Evolutionary conservation across 148 eudicot genomes (phyloP).

Genomic region (Cornus suecica): DNA sequence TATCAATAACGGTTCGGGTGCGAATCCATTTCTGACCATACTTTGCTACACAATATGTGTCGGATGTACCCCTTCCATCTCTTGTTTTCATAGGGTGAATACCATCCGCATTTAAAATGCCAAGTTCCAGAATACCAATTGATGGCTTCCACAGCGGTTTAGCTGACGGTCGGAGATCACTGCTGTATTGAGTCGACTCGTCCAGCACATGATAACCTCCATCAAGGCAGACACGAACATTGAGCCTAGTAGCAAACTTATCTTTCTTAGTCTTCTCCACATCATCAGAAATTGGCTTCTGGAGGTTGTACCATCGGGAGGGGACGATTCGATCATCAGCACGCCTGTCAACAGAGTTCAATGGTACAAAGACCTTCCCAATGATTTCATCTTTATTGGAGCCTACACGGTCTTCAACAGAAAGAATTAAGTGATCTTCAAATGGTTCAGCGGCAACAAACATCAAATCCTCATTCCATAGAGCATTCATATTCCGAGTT

Average conservation of each 20-base stretch:
- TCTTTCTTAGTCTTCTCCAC: conserved; percentile 36
- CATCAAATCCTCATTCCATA: conserved; percentile 89
- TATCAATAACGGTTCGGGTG: conserved; percentile 72
- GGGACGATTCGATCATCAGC: conserved; percentile 64
- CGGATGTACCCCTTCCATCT: conserved; percentile 69
- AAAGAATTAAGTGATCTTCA: conserved; percentile 63
- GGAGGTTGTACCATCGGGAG: conserved; percentile 63
- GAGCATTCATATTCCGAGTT: conserved; percentile 47
- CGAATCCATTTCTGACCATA: conserved; percentile 86
- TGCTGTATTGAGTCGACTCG: conserved; percentile 82
- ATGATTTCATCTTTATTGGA: conserved; percentile 63
- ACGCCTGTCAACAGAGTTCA: conserved; percentile 52
- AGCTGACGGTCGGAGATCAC: conserved; percentile 81
- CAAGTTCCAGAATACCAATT: conserved; percentile 72
- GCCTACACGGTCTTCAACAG: conserved; percentile 71
- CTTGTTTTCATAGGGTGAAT: conserved; percentile 73
- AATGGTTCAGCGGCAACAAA: conserved; percentile 94
- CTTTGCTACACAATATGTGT: conserved; percentile 87
- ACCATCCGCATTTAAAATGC: conserved; percentile 59
- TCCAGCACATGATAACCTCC: conserved; percentile 93
- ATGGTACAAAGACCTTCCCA: conserved; percentile 52
- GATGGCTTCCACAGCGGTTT: conserved; percentile 82
- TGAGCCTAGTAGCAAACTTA: conserved; percentile 68
- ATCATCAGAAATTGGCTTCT: conserved; percentile 37
- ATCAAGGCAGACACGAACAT: conserved; percentile 74